Evolutionary conservation across 345 rosid species (phyloP).

Genomic region (Sapria himalayana): DNA sequence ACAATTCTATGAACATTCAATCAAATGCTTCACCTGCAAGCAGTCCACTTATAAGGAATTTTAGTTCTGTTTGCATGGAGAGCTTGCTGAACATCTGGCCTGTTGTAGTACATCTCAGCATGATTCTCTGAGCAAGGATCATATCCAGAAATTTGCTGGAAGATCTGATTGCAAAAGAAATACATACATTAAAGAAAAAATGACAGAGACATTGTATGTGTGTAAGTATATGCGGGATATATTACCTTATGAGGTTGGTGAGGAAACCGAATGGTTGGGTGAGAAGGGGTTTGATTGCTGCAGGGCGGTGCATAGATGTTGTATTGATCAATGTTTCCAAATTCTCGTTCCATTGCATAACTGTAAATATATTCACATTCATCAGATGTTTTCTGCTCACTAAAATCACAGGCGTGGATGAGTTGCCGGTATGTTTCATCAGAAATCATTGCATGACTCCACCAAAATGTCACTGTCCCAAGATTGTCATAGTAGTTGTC

Average conservation of each 20-base stretch:
- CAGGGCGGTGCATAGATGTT: constrained; percentile 85
- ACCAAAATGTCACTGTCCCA: constrained; percentile 95
- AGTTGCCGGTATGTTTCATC: constrained; percentile 66
- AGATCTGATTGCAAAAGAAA: constrained; percentile 15
- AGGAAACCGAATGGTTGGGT: constrained; percentile 35
- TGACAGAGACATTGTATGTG: neutral
- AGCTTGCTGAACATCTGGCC: constrained; percentile 76
- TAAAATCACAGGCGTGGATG: constrained; percentile 63
- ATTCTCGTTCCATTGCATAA: constrained; percentile 90
- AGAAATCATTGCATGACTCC: constrained; percentile 99
- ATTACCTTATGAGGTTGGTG: constrained; percentile 36
- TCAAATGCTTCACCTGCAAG: constrained; percentile 46
- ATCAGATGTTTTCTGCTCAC: constrained; percentile 53
- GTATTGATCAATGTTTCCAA: constrained; percentile 92
- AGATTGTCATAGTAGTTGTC: constrained; percentile 82
- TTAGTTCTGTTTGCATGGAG: constrained; percentile 60
- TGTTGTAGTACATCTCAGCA: constrained; percentile 84
- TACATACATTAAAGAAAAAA: neutral
- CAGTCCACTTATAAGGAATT: constrained; percentile 81
- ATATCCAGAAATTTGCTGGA: constrained; percentile 51
- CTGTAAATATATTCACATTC: constrained; percentile 75
- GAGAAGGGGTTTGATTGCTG: constrained; percentile 8
- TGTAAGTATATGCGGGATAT: neutral
- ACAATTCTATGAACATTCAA: too few species aligned
- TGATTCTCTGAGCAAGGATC: constrained; percentile 98